Base-by-base conservation (phyloP, 1,139 yeast genomes). In the Scheffersomyces lignicola region DNA sequence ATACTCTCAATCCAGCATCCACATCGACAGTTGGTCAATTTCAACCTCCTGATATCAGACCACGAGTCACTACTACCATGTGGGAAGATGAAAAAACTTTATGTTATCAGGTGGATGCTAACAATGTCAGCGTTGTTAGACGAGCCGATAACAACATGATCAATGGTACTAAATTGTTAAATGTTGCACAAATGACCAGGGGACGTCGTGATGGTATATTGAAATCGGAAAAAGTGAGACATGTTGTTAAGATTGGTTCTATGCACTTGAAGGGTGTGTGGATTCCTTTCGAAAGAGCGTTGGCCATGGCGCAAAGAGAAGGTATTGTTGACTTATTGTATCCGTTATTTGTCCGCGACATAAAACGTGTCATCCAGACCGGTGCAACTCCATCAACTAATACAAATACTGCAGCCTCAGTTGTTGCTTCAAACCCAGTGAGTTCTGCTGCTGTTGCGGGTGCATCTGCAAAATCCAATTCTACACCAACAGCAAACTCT, bases 221-320 rank as follows among this genome's bases (percentile, higher is more conserved):
- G 43, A 90, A 90, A 65, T 80, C 86, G 42, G 97, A 90, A 59
- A 86, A 88, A 56, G 78, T 80, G 26, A 73, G 97, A 33, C 94
- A 88, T 57, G 97, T 92, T 33, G 96, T 90, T 38, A 90, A 90
- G 62, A 87, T 90, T 47, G 98, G 98, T 8, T 86, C 96, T 13
- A 90, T 90, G 97, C 96, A 90, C 58, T 71, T 90, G 52, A 90
- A 90, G 63, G 98, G 98, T 35, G 97, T 90, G 32, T 90, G 97
- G 97, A 89, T 90, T 45, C 97, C 97, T 1, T 89, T 89, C 58
- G 97, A 90, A 48, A 73, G 97, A 36, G 97, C 97, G 1, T 68
- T 86, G 34, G 85, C 87, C 18, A 84, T 90, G 80, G 96, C 97
- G 22, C 89, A 86, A 62, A 73, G 86, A 48, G 97, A 90, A 61